A percentile compares a stretch with the other conserved stretches of the same genome.
phyloP scores from a whole-genome alignment of 495 filamentous ascomycete genomes.

The Xylaria palmicola region DNA sequence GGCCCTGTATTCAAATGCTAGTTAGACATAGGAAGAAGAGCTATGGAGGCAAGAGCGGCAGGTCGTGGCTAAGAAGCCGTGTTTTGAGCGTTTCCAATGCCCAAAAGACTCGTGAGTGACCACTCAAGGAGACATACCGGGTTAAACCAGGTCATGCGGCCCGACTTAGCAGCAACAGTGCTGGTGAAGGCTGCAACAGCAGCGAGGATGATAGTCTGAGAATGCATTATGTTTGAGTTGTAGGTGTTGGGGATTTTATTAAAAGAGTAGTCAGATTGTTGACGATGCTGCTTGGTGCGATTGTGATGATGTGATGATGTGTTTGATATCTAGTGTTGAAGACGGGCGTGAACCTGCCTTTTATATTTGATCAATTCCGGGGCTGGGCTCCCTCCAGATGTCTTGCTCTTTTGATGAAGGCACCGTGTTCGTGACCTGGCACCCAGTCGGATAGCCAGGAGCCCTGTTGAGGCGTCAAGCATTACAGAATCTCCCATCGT shows the following conservation, averaged over 20 bases:
- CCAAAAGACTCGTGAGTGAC: not conserved
- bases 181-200: slow-evolving; percentile 2
- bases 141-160: slow-evolving; percentile 7
- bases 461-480: not conserved
- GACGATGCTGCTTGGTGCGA: not conserved
- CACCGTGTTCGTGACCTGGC: no score
- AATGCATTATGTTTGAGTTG: slow-evolving; percentile 1
- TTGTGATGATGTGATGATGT: not conserved
- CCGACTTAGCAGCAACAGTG: not conserved
- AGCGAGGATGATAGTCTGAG: slow-evolving; percentile 1
- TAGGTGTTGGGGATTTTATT: not conserved
- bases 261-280: not conserved
- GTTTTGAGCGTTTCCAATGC: no score
- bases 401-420: not conserved
- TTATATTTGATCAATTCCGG: not conserved
- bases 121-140: slow-evolving; percentile 11
- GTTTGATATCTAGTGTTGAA: not conserved
- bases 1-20: not conserved
- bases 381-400: not conserved
- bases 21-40: not conserved
- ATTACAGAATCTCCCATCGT: not conserved
- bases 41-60: no score
- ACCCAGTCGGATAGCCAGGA: not conserved
- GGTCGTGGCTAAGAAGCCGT: not conserved
- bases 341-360: not conserved